These are phyloP conservation scores for Aureobasidium zeae DNA, from an alignment of 2,329 filamentous ascomycete species.

Conservation along the genomic window DNA sequence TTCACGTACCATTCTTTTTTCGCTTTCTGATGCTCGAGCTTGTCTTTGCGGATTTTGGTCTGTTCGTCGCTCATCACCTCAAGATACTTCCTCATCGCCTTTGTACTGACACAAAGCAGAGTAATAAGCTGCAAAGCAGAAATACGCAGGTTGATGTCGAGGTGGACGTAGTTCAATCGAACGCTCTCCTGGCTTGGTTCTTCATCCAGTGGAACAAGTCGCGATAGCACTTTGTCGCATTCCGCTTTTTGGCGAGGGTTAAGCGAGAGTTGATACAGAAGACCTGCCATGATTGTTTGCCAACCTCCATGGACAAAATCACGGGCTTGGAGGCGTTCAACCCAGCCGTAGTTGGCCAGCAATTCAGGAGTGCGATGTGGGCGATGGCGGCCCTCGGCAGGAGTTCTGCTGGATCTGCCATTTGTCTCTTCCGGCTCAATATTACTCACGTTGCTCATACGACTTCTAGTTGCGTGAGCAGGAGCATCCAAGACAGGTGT, in stretches of 20 bases:
- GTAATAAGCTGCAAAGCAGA: constrained; percentile 76
- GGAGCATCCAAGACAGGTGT: constrained; percentile 63
- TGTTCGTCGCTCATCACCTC: constrained; percentile 88
- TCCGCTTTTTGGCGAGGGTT: constrained; percentile 57
- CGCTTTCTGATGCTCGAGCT: constrained; percentile 82
- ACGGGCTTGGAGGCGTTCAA: constrained; percentile 70
- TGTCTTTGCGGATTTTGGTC: constrained; percentile 90
- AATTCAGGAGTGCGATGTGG: constrained; percentile 66
- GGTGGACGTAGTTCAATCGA: constrained; percentile 57
- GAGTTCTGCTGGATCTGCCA: constrained; percentile 15
- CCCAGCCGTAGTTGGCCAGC: constrained; percentile 68
- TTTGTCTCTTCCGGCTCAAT: constrained; percentile 64
- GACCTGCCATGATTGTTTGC: constrained; percentile 79
- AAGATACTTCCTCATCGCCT: constrained; percentile 77
- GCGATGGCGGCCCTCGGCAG: constrained; percentile 20
- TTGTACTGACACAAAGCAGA: constrained; percentile 77
- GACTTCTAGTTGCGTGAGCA: constrained; percentile 72
- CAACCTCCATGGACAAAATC: constrained; percentile 84
- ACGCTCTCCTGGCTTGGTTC: constrained; percentile 71
- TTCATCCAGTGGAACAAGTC: constrained; percentile 69
- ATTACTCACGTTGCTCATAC: constrained; percentile 47
- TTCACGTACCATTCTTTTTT: constrained; percentile 40
- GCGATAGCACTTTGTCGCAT: constrained; percentile 69
- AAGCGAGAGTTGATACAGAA: constrained; percentile 76
- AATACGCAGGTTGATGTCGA: constrained; percentile 77